A percentile compares a stretch with the other conserved stretches of the same genome.
Evolutionary conservation across 2,329 filamentous ascomycete genomes (phyloP).

Genomic region (Parastagonospora avenae): DNA sequence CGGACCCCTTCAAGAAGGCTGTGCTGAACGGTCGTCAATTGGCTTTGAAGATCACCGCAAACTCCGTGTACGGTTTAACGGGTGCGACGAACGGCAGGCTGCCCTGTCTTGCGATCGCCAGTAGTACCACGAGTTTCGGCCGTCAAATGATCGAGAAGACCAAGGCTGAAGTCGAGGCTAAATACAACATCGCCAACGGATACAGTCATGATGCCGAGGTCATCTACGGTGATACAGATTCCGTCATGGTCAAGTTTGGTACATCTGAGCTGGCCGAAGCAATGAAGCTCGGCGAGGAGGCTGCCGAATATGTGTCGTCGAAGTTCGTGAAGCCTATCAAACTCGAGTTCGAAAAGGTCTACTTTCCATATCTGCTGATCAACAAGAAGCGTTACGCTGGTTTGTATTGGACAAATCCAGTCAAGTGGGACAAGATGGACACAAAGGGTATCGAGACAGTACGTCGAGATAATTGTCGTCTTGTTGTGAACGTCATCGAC

Average conservation of each 20-base stretch:
- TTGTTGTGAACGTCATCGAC: conserved; percentile 97
- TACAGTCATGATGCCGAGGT: conserved; percentile 95
- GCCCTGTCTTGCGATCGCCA: conserved; percentile 92
- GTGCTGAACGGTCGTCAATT: conserved; percentile 96
- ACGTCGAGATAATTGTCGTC: conserved; percentile 89
- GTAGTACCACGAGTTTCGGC: conserved; percentile 95
- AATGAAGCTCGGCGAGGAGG: conserved; percentile 96
- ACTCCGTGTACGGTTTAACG: conserved; percentile 96
- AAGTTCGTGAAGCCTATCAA: conserved; percentile 98
- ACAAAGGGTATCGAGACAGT: conserved; percentile 99
- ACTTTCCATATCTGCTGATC: conserved; percentile 96
- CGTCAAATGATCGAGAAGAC: conserved; percentile 99
- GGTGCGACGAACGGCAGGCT: conserved; percentile 96
- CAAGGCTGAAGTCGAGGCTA: conserved; percentile 89
- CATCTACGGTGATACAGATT: conserved; percentile 98
- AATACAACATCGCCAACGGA: conserved; percentile 90
- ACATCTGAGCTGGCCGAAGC: conserved; percentile 83
- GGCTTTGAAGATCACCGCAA: conserved; percentile 94
- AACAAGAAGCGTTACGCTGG: conserved; percentile 99
- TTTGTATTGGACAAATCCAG: conserved; percentile 93
- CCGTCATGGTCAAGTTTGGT: conserved; percentile 99
- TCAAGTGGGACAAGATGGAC: conserved; percentile 99
- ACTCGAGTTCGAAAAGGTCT: conserved; percentile 98
- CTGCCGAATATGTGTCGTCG: conserved; percentile 81
- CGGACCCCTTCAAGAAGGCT: conserved; percentile 95